Evolutionary conservation across 192 early-diverging fungal genomes (phyloP).

Genomic region (Mortierella antarctica): DNA sequence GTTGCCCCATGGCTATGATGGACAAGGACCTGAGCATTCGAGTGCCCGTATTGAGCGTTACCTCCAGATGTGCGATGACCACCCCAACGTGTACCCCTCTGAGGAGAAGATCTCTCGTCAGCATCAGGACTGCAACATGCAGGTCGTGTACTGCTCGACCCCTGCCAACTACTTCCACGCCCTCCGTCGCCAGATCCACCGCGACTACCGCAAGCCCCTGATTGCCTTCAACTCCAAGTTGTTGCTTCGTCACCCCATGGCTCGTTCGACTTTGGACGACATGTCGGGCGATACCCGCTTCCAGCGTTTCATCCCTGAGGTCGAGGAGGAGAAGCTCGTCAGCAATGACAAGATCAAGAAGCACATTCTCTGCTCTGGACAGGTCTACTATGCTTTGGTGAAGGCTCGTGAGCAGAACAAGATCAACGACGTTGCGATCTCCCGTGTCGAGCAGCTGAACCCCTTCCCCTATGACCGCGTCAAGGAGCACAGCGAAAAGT

Average conservation of each 20-base stretch:
- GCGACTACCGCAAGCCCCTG: constrained; percentile 97
- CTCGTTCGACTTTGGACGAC: constrained; percentile 85
- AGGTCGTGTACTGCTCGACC: constrained; percentile 96
- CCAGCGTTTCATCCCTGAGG: constrained; percentile 93
- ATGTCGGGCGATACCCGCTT: constrained; percentile 86
- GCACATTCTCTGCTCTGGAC: constrained; percentile 95
- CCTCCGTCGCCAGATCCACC: constrained; percentile 93
- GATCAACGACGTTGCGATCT: constrained; percentile 89
- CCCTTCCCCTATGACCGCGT: constrained; percentile 97
- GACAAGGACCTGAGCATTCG: constrained; percentile 98
- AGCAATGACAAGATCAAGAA: constrained; percentile 89
- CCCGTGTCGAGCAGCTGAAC: constrained; percentile 92
- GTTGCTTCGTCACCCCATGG: constrained; percentile 93
- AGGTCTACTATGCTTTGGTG: constrained; percentile 95
- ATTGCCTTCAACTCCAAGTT: constrained; percentile 85
- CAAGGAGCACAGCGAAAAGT: constrained; percentile 87
- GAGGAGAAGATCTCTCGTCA: constrained; percentile 87
- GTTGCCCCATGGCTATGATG: constrained; percentile 98
- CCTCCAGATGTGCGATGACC: constrained; percentile 95
- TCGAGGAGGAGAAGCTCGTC: constrained; percentile 81
- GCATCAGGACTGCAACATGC: constrained; percentile 99
- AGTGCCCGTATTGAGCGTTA: constrained; percentile 95
- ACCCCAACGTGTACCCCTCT: constrained; percentile 85
- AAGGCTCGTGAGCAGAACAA: constrained; percentile 93
- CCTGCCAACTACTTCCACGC: constrained; percentile 99